Conservation (phyloP, 225 moss, liverwort and hornwort genomes). For the Anthoceros angustus region DNA sequence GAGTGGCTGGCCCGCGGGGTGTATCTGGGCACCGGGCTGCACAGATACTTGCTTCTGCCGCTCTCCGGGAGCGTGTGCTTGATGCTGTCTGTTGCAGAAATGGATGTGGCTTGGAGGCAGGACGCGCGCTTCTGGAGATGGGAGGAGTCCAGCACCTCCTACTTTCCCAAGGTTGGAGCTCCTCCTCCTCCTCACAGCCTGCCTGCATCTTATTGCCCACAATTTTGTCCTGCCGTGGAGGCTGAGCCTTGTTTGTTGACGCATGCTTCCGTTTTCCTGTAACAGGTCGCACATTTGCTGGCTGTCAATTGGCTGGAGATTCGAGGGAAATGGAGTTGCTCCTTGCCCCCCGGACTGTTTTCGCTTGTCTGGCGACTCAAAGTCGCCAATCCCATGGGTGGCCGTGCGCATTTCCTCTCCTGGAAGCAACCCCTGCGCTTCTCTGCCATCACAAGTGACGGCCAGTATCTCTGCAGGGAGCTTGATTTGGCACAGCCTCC, state of each 20-base stretch:
- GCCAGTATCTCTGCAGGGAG: slow-evolving; percentile 40
- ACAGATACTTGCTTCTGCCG: slow-evolving; percentile 51
- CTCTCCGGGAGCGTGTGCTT: slow-evolving; percentile 52
- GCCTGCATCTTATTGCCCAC: background rate
- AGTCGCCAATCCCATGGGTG: slow-evolving; percentile 72
- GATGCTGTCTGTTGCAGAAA: slow-evolving; percentile 53
- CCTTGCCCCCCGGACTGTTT: slow-evolving; percentile 53
- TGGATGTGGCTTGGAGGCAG: slow-evolving; percentile 49
- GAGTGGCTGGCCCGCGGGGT: slow-evolving; percentile 46
- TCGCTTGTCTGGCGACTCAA: slow-evolving; percentile 70
- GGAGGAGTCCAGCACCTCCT: slow-evolving; percentile 60
- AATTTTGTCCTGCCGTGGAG: no score
- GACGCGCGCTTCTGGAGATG: slow-evolving; percentile 71
- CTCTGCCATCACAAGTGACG: slow-evolving; percentile 27
- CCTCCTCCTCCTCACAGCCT: background rate
- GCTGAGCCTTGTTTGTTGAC: background rate
- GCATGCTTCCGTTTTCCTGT: background rate
- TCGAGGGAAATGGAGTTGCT: slow-evolving; percentile 58
- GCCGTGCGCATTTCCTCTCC: slow-evolving; percentile 46
- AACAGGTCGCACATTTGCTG: slow-evolving; percentile 66
- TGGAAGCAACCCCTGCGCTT: slow-evolving; percentile 68
- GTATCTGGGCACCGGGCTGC: slow-evolving; percentile 31
- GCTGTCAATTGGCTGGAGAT: slow-evolving; percentile 69
- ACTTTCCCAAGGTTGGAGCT: slow-evolving; percentile 46
- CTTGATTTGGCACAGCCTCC: slow-evolving; percentile 37